Conservation (phyloP, 192 early-diverging fungal species). For the Backusella circina region DNA sequence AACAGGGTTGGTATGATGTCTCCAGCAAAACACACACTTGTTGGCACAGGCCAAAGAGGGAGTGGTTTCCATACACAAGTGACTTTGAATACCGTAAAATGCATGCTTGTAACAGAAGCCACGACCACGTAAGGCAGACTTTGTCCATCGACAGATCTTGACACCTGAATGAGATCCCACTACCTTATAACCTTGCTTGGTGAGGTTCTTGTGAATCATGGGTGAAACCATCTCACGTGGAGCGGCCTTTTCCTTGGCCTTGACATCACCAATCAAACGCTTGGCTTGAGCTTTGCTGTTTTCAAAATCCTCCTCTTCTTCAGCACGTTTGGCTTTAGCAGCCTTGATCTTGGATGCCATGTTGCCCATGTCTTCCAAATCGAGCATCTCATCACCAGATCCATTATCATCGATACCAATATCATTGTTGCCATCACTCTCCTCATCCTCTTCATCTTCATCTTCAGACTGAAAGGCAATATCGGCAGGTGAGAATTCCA, state of each 20-base stretch:
- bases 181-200: conserved; percentile 75
- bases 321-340: conserved; percentile 41
- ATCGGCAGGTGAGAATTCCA: conserved; percentile 43
- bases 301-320: conserved; percentile 51
- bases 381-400: conserved; percentile 59
- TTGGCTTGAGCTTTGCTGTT: conserved; percentile 44
- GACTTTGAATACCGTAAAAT: conserved; percentile 73
- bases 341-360: conserved; percentile 59
- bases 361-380: conserved; percentile 71
- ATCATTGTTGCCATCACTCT: conserved; percentile 20
- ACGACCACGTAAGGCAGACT: conserved; percentile 63
- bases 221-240: conserved; percentile 70
- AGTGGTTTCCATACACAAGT: conserved; percentile 75
- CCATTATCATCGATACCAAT: conserved; percentile 37
- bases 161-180: conserved; percentile 70
- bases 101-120: conserved; percentile 77
- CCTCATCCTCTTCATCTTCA: conserved; percentile 41
- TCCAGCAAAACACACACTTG: conserved; percentile 72
- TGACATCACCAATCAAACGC: conserved; percentile 35
- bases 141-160: conserved; percentile 80
- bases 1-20: conserved; percentile 73
- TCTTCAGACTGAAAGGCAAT: conserved; percentile 51
- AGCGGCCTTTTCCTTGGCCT: conserved; percentile 30
- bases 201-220: conserved; percentile 59
- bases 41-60: conserved; percentile 75